Evolutionary conservation across 2,329 filamentous ascomycete species (phyloP).

Genomic region (Trichoderma pleuroti): DNA sequence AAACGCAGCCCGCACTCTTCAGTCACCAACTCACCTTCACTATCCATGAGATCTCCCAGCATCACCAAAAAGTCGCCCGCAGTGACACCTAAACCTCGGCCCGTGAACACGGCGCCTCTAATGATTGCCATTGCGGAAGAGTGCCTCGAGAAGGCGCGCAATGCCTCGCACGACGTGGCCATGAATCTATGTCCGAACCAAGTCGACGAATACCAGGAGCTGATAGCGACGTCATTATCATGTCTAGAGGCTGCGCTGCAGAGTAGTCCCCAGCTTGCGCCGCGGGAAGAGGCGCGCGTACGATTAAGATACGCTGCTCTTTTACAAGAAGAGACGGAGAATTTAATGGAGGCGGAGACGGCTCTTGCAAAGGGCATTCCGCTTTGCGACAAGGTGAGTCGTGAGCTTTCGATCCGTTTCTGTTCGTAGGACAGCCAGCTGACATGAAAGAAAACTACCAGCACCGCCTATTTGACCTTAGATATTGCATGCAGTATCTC

Average conservation of each 20-base stretch:
- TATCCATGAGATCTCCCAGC: constrained; percentile 39
- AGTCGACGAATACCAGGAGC: constrained; percentile 64
- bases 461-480: constrained; percentile 56
- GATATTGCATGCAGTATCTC: constrained; percentile 74
- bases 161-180: constrained; percentile 46
- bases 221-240: constrained; percentile 68
- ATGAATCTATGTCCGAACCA: constrained; percentile 39
- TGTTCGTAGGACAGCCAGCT: not conserved
- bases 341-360: constrained; percentile 69
- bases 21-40: constrained; percentile 40
- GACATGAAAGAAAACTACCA: constrained; percentile 20
- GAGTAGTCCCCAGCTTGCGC: constrained; percentile 52
- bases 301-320: constrained; percentile 69
- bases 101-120: constrained; percentile 53
- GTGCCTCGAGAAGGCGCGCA: constrained; percentile 65
- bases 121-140: constrained; percentile 73
- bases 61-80: constrained; percentile 43
- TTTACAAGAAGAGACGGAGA: constrained; percentile 72
- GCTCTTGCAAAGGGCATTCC: constrained; percentile 67
- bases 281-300: constrained; percentile 65
- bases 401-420: not conserved
- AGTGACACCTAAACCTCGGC: constrained; percentile 38
- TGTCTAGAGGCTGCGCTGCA: constrained; percentile 69
- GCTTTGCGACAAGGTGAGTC: constrained; percentile 60
- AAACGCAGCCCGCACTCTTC: constrained; percentile 40